Percentiles rank a stretch among this genome's conserved stretches.
phyloP scores from a whole-genome alignment of 2,329 filamentous ascomycete species.

The Ophiognomonia clavigignenti-juglandacearum region DNA sequence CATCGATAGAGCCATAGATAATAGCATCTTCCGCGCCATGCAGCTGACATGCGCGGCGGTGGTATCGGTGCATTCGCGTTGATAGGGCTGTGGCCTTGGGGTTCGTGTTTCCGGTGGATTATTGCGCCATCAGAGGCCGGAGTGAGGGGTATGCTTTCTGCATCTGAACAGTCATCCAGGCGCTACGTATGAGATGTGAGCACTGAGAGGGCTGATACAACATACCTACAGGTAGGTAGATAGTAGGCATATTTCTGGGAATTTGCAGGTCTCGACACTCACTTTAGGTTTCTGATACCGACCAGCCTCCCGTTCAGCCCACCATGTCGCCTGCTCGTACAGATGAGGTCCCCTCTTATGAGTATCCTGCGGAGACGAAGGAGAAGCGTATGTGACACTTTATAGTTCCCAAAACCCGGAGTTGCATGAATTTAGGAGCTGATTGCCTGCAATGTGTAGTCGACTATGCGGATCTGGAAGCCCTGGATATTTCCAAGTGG shows the following conservation, averaged over 20 bases:
- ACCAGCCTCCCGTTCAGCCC: too few relatives aligned
- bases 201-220: background rate
- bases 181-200: too few relatives aligned
- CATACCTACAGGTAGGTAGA: background rate
- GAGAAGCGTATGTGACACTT: constrained; percentile 19
- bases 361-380: constrained; percentile 19
- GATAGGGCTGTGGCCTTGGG: constrained; percentile 7
- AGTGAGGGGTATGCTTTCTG: background rate
- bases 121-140: constrained; percentile 15
- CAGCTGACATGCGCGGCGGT: background rate
- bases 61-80: background rate
- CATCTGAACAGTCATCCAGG: background rate
- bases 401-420: background rate
- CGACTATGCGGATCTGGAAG: constrained; percentile 21
- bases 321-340: constrained; percentile 9
- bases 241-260: background rate
- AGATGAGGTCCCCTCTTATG: constrained; percentile 10
- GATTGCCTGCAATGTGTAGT: constrained; percentile 10
- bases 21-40: too few relatives aligned
- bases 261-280: too few relatives aligned
- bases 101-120: constrained; percentile 10
- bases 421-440: background rate
- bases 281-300: too few relatives aligned
- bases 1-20: constrained; percentile 5
- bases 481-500: constrained; percentile 21